These are phyloP conservation scores for Hippophae rhamnoides DNA, from an alignment of 306 rosid genomes.

Conservation along the genomic window DNA sequence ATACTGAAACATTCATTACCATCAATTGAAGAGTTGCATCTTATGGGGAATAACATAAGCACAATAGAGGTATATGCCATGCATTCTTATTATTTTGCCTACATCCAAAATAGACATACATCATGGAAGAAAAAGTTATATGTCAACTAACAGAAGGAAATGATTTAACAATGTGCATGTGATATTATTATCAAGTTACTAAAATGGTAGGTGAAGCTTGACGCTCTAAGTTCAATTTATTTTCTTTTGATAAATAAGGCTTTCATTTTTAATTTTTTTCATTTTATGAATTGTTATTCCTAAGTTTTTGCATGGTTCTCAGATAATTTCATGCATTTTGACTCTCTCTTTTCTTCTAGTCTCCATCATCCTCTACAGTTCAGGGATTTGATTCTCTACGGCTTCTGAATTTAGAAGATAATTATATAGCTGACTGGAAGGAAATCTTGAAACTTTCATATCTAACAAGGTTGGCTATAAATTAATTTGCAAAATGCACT, in stretches of 20 bases:
- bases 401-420: slow-evolving; percentile 85
- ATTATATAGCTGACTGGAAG: slow-evolving; percentile 68
- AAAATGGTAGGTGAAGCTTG: background rate
- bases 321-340: slow-evolving; percentile 14
- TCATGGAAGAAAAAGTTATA: no score
- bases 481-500: slow-evolving; percentile 1
- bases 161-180: no score
- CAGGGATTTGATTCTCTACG: slow-evolving; percentile 71
- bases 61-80: slow-evolving; percentile 41
- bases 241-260: background rate
- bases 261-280: slow-evolving; percentile 6
- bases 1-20: slow-evolving; percentile 50
- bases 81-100: slow-evolving; percentile 14
- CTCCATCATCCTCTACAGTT: slow-evolving; percentile 50
- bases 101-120: background rate
- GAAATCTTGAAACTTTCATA: slow-evolving; percentile 74
- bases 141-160: no score
- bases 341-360: slow-evolving; percentile 28
- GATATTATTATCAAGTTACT: background rate
- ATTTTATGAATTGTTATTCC: background rate
- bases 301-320: slow-evolving; percentile 4
- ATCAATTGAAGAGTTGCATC: slow-evolving; percentile 79
- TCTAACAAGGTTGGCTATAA: slow-evolving; percentile 50
- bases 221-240: background rate
- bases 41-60: slow-evolving; percentile 72